Evolutionary conservation across 2,329 filamentous ascomycete genomes (phyloP).

Genomic region (Pestalotiopsis sp.): DNA sequence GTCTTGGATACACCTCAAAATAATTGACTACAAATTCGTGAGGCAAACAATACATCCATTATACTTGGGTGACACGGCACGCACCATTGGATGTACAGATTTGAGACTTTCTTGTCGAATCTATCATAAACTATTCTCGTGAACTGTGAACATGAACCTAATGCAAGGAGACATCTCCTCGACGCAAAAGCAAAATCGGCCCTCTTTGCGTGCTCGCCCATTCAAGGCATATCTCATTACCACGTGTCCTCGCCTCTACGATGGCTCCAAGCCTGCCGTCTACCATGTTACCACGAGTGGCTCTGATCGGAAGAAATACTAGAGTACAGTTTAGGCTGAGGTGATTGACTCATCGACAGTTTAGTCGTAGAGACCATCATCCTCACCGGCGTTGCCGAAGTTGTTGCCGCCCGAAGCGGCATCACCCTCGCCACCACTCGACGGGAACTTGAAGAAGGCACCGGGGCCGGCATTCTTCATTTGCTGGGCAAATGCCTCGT

Average conservation of each 20-base stretch:
- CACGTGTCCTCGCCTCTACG: slow-evolving; percentile 6
- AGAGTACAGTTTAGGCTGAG: slow-evolving; percentile 44
- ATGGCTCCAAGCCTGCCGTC: slow-evolving; percentile 6
- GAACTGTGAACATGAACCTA: slow-evolving; percentile 15
- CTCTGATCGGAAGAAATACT: slow-evolving; percentile 36
- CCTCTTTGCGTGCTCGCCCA: background rate
- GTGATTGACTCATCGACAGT: slow-evolving; percentile 21
- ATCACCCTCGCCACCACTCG: slow-evolving; percentile 69
- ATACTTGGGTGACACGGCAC: too few species aligned
- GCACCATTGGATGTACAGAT: slow-evolving; percentile 12
- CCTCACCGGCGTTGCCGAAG: slow-evolving; percentile 87
- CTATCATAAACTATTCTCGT: slow-evolving; percentile 29
- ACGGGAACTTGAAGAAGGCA: slow-evolving; percentile 97
- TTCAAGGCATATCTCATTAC: background rate
- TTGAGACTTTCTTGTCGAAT: slow-evolving; percentile 20
- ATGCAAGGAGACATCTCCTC: slow-evolving; percentile 17
- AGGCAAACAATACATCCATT: too few species aligned
- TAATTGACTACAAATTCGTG: background rate
- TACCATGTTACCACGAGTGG: slow-evolving; percentile 7
- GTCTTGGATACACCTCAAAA: background rate
- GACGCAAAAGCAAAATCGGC: background rate
- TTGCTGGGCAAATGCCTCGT: slow-evolving; percentile 97
- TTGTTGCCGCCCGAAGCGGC: slow-evolving; percentile 62
- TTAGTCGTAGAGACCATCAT: slow-evolving; percentile 97
- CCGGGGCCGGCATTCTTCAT: slow-evolving; percentile 98